Base-by-base conservation (phyloP, 345 rosid species). In the Salix purpurea region DNA sequence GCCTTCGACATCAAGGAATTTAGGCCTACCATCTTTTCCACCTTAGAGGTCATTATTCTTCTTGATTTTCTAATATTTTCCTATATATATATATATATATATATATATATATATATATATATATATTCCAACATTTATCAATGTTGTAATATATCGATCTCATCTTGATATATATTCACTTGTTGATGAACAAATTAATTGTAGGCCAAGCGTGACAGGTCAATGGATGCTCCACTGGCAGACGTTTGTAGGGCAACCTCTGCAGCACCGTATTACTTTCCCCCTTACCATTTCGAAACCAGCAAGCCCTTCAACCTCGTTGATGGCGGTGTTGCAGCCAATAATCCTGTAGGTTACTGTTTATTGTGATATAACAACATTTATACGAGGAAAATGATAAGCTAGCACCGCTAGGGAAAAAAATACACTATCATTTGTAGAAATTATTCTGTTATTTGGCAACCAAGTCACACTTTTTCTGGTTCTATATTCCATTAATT, bases 241-340 rank as follows among this genome's bases (percentile, higher is more conserved):
- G 76, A 75, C n/a, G 61, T 65, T 64, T 75, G 83, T 28, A 80
- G 70, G 5, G 65, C 71, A 6, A 74, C 75, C 19, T 62, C 72
- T 14, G 82, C 52, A 28, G 79, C 82, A n/a, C 82, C 78, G 23
- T 42, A 60, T 15, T 74, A 64, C 69, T 37, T 79, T 11, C 82
- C 78, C 39, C 70, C 75, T 12, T 5, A 70, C 74, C 5, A 64
- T 56, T 79, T 75, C 10, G 14, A 79, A 65, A 74, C 56, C 54
- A 36, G 30, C 46, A 56, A 44, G 36, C 69, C 70, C 16, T 80
- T 64, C 67, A 74, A 75, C 76, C 71, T 80, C 48, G n/a, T 80
- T 1, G 79, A 75, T 42, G 83, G 76, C 70, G 76, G 76, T 46
- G 76, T 79, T 52, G 78, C 78, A 74, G 79, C 44, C 44, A 40